These are phyloP conservation scores for Penicillium sp. DNA, from an alignment of 2,329 filamentous ascomycete species.

Conservation along the genomic window DNA sequence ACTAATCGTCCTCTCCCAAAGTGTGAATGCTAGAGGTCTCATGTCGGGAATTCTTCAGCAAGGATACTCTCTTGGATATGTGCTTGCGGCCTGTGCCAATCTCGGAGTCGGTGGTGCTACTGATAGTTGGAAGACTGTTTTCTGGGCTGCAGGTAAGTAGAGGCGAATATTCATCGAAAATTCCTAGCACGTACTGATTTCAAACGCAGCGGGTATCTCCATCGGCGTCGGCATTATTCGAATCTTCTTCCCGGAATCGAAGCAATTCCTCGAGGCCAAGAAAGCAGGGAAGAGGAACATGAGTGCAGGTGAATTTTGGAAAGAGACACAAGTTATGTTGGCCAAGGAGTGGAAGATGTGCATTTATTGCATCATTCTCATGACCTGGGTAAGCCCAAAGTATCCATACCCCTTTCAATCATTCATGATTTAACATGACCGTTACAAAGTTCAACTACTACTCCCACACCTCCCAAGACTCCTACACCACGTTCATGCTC, in stretches of 20 bases:
- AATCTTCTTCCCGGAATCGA: slow-evolving; percentile 71
- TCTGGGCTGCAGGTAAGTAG: slow-evolving; percentile 65
- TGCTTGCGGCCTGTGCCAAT: slow-evolving; percentile 72
- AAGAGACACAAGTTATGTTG: slow-evolving; percentile 70
- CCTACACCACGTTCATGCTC: slow-evolving; percentile 80
- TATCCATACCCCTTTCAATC: background rate
- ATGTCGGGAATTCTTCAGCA: slow-evolving; percentile 84
- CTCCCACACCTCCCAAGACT: slow-evolving; percentile 79
- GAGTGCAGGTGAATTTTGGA: slow-evolving; percentile 63
- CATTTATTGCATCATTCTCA: slow-evolving; percentile 75
- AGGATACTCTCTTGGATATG: slow-evolving; percentile 79
- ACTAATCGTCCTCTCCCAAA: slow-evolving; percentile 5
- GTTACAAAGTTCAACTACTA: slow-evolving; percentile 63
- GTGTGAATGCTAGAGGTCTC: slow-evolving; percentile 69
- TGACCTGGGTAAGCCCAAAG: slow-evolving; percentile 61
- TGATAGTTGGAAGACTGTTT: slow-evolving; percentile 71
- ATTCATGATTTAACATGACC: background rate
- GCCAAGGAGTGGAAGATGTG: slow-evolving; percentile 74
- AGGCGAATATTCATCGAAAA: rapidly evolving
- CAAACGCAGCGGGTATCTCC: slow-evolving; percentile 34
- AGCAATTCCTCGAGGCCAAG: slow-evolving; percentile 73
- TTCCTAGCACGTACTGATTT: slow-evolving; percentile 3
- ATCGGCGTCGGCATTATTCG: slow-evolving; percentile 67
- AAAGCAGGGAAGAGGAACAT: slow-evolving; percentile 58
- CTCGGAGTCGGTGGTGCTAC: slow-evolving; percentile 66